phyloP scores from a whole-genome alignment of 441 rosid species.

The Populus hybrid region DNA sequence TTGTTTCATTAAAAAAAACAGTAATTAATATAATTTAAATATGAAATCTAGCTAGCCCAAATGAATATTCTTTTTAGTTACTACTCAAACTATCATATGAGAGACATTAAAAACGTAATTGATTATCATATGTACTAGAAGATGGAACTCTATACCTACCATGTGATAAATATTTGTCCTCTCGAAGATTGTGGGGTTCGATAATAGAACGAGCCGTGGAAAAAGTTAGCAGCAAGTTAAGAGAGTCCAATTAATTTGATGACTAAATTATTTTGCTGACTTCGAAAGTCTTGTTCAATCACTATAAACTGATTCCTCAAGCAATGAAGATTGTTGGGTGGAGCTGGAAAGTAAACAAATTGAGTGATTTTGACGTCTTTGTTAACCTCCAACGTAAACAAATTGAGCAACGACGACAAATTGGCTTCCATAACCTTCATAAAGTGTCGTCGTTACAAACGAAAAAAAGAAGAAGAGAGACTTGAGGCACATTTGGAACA shows the following conservation, averaged over 20 bases:
- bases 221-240: neutral
- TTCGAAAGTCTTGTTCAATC: neutral
- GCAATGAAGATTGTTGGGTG: conserved; percentile 6
- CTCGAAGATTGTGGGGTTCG: neutral
- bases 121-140: neutral
- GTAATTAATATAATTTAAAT: too few relatives aligned
- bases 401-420: too few relatives aligned
- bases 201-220: conserved; percentile 8
- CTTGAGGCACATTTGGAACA: too few relatives aligned
- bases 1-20: too few relatives aligned
- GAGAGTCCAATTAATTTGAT: conserved; percentile 8
- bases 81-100: too few relatives aligned
- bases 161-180: too few relatives aligned
- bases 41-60: too few relatives aligned
- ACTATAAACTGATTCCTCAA: conserved; percentile 1
- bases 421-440: too few relatives aligned
- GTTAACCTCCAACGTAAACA: neutral
- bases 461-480: too few relatives aligned
- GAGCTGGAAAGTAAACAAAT: conserved; percentile 13
- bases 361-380: conserved; percentile 22
- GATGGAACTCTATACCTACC: neutral
- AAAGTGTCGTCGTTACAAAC: too few relatives aligned
- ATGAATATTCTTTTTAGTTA: too few relatives aligned
- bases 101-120: too few relatives aligned
- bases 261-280: neutral